A percentile compares a stretch with the other conserved stretches of the same genome.
Conservation (phyloP, 805 yeast genomes). For the Yamadazyma kitorensis region DNA sequence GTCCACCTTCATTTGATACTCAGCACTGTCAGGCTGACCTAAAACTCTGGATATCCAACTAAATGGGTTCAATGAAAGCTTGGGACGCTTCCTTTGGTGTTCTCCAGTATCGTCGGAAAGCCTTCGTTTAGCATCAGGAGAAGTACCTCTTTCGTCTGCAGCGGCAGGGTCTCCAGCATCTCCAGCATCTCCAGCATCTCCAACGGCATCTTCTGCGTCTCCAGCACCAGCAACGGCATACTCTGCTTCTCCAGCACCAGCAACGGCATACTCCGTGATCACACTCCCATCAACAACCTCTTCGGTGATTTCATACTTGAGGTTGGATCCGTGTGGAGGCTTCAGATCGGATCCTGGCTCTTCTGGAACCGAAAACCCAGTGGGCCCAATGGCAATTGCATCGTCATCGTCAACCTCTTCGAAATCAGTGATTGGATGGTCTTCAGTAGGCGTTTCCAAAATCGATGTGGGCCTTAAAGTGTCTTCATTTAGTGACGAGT, state of each 20-base stretch:
- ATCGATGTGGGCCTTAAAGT: slow-evolving; percentile 1
- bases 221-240: slow-evolving; percentile 2
- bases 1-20: too few relatives aligned
- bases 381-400: not conserved
- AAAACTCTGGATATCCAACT: slow-evolving; percentile 3
- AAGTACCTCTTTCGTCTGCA: not conserved
- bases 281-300: slow-evolving; percentile 4
- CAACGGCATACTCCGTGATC: slow-evolving; percentile 3
- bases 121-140: not conserved
- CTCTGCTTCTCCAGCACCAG: slow-evolving; percentile 1
- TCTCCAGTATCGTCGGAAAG: not conserved
- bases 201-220: not conserved
- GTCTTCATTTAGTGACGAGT: not conserved
- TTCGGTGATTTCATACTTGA: slow-evolving; percentile 2
- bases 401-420: slow-evolving; percentile 1
- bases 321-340: not conserved
- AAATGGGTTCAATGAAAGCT: slow-evolving; percentile 2
- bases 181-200: not conserved
- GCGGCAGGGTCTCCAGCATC: not conserved
- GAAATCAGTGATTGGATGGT: slow-evolving; percentile 2
- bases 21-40: too few relatives aligned
- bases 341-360: not conserved
- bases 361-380: not conserved
- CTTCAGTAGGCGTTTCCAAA: slow-evolving; percentile 13
- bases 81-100: not conserved